Percentiles rank a stretch among this genome's conserved stretches.
phyloP scores from a whole-genome alignment of 1,139 yeast genomes.

The Wickerhamiella infanticola region DNA sequence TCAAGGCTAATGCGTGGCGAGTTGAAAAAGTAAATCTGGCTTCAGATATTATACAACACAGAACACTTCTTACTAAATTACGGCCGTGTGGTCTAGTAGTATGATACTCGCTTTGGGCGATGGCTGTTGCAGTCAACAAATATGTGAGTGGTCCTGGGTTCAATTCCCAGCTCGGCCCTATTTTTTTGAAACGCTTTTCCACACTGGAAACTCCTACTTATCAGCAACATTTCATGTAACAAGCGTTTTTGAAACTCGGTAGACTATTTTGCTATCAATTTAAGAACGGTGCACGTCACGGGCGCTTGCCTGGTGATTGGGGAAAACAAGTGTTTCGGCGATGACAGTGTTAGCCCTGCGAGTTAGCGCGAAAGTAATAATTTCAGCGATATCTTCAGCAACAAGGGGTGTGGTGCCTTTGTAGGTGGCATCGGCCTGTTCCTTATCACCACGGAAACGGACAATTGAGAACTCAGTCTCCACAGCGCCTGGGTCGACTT shows the following conservation, averaged over 20 bases:
- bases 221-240: too few species aligned
- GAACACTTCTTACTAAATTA: not conserved
- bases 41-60: too few species aligned
- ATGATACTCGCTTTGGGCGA: constrained; percentile 24
- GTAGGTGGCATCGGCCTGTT: constrained; percentile 57
- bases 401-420: constrained; percentile 55
- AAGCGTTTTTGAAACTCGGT: too few species aligned
- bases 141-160: constrained; percentile 5
- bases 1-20: too few species aligned
- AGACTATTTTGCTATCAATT: too few species aligned
- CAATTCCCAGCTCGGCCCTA: constrained; percentile 5
- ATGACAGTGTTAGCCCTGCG: constrained; percentile 62
- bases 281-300: constrained; percentile 33
- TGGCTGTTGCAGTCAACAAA: not conserved
- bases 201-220: too few species aligned
- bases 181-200: not conserved
- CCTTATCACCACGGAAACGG: constrained; percentile 56
- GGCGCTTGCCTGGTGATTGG: constrained; percentile 67
- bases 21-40: too few species aligned
- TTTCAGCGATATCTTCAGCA: constrained; percentile 71
- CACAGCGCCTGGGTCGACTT: constrained; percentile 78
- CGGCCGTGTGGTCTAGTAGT: constrained; percentile 25
- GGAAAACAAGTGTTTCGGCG: constrained; percentile 65
- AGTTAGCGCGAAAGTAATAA: constrained; percentile 51
- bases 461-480: constrained; percentile 75